phyloP scores from a whole-genome alignment of 768 basidiomycete species.

The Russula foetens region DNA sequence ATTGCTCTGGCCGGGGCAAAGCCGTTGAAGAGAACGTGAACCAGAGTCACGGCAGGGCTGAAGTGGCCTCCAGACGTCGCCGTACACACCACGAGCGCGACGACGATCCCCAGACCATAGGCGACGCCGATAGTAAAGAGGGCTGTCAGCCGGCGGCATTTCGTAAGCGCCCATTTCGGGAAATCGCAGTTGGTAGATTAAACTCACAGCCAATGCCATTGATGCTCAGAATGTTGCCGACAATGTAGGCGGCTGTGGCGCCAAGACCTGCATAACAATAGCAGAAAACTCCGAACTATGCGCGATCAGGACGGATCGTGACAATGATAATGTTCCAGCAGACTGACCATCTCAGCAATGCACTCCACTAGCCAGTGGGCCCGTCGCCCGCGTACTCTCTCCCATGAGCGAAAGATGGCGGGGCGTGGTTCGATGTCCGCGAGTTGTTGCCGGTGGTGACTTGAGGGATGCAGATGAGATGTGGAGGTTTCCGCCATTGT shows the following conservation, averaged over 20 bases:
- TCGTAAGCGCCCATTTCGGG: not conserved
- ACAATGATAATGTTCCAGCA: not conserved
- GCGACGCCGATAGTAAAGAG: conserved; percentile 30
- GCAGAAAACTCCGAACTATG: conserved; percentile 15
- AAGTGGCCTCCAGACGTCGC: conserved; percentile 35
- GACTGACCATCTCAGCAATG: conserved; percentile 50
- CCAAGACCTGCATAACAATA: conserved; percentile 26
- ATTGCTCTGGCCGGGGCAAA: conserved; percentile 46
- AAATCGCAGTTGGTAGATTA: no score
- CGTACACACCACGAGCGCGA: conserved; percentile 30
- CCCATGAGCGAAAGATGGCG: conserved; percentile 40
- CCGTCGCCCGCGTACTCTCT: conserved; percentile 31
- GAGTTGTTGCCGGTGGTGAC: conserved; percentile 28
- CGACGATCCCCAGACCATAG: conserved; percentile 33
- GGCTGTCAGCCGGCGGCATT: conserved; percentile 17
- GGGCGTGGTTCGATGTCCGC: conserved; percentile 36
- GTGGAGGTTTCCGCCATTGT: not conserved
- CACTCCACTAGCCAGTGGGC: conserved; percentile 50
- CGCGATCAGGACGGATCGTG: not conserved
- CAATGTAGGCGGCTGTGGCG: conserved; percentile 26
- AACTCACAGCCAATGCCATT: conserved; percentile 27
- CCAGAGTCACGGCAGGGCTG: conserved; percentile 51
- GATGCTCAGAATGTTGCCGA: conserved; percentile 24
- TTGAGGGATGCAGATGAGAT: not conserved
- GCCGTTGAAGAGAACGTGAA: conserved; percentile 42